Conservation (phyloP, 169 alveolate genomes). For the Blepharisma undulans region DNA sequence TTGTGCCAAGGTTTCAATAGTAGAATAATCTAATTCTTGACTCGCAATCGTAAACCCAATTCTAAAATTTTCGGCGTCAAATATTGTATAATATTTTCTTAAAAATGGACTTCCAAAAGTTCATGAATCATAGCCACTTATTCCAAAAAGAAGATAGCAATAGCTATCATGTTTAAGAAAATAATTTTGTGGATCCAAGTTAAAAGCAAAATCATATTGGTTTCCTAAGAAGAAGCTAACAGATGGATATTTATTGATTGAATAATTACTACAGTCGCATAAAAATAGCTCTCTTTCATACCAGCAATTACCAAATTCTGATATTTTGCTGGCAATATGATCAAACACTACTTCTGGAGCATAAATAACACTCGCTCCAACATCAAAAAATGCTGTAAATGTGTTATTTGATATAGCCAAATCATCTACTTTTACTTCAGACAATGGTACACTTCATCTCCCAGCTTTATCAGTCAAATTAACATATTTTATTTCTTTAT, state of each 20-base stretch:
- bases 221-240: not conserved
- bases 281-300: not conserved
- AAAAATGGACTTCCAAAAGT: conserved; percentile 75
- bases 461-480: not conserved
- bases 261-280: not conserved
- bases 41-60: conserved; percentile 60
- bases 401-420: not conserved
- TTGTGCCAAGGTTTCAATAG: not conserved
- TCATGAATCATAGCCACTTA: not conserved
- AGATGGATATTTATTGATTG: not conserved
- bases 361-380: conserved; percentile 10
- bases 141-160: not conserved
- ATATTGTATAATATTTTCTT: conserved; percentile 64
- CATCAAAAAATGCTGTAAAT: not conserved
- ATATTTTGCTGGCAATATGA: not conserved
- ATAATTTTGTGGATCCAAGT: not conserved
- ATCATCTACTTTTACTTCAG: not conserved
- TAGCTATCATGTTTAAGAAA: not conserved
- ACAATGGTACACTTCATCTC: not conserved
- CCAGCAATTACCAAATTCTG: not conserved
- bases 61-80: conserved; percentile 63
- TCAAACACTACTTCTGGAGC: not conserved
- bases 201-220: not conserved
- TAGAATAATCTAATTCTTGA: not conserved
- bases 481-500: not conserved